Percentiles rank a stretch among this genome's conserved stretches.
Conservation (phyloP, 2,329 filamentous ascomycete genomes). For the Endothia cerciana region DNA sequence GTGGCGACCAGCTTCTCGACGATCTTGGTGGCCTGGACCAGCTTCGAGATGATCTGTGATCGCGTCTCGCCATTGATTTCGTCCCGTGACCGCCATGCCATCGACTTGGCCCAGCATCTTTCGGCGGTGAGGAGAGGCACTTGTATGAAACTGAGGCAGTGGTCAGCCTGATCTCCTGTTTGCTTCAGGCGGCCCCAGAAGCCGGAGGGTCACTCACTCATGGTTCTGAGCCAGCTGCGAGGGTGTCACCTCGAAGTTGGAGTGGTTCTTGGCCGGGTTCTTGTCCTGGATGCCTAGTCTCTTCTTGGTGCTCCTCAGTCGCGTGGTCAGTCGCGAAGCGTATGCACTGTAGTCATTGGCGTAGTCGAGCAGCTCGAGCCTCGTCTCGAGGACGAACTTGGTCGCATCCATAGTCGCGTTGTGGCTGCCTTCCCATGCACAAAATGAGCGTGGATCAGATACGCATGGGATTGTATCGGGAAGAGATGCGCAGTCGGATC, state of each 20-base stretch:
- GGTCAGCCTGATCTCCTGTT: conserved; percentile 10
- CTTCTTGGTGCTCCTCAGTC: conserved; percentile 81
- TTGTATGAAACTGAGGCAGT: conserved; percentile 66
- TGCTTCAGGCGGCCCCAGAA: not conserved
- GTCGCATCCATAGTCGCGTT: conserved; percentile 80
- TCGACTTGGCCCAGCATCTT: conserved; percentile 80
- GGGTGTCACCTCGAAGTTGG: conserved; percentile 71
- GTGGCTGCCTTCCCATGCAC: not conserved
- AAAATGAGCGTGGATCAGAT: not conserved
- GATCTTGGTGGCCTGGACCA: conserved; percentile 76
- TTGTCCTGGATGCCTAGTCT: conserved; percentile 82
- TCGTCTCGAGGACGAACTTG: conserved; percentile 74
- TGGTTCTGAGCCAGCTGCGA: conserved; percentile 75
- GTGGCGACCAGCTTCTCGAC: conserved; percentile 70
- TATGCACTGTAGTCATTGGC: conserved; percentile 84
- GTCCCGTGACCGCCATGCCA: conserved; percentile 93
- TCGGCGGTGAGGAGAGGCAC: conserved; percentile 86
- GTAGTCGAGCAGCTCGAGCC: conserved; percentile 82
- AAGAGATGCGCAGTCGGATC: not conserved
- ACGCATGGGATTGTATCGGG: not conserved
- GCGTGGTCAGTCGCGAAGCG: conserved; percentile 76
- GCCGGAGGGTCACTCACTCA: conserved; percentile 60
- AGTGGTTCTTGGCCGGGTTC: conserved; percentile 83
- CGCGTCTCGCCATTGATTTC: conserved; percentile 78
- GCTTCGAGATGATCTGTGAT: conserved; percentile 84